These are phyloP conservation scores for Daldinia sp. DNA, from an alignment of 2,329 filamentous ascomycete genomes.

Conservation along the genomic window DNA sequence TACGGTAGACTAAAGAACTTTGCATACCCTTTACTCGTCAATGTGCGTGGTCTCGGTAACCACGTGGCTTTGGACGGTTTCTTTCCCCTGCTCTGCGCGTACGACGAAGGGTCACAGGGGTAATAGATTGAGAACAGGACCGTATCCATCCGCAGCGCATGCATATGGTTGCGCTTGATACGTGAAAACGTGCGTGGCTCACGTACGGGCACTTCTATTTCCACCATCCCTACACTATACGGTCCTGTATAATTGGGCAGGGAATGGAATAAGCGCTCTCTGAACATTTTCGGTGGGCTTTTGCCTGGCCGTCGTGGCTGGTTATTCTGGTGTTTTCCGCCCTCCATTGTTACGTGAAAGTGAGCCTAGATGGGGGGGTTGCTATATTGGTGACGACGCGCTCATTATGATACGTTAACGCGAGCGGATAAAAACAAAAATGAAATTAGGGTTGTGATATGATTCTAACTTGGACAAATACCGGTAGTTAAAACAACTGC, in stretches of 20 bases:
- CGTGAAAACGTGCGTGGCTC: conserved; percentile 56
- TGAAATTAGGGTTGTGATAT: background rate
- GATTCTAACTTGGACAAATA: background rate
- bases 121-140: conserved; percentile 76
- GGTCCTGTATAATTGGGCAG: conserved; percentile 74
- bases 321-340: conserved; percentile 21
- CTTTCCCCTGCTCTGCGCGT: conserved; percentile 54
- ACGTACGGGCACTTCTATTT: conserved; percentile 71
- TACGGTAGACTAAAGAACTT: conserved; percentile 68
- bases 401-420: conserved; percentile 5
- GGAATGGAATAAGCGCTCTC: conserved; percentile 57
- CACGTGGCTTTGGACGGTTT: conserved; percentile 68
- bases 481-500: background rate
- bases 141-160: conserved; percentile 62
- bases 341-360: conserved; percentile 29
- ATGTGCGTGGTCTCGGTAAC: conserved; percentile 69
- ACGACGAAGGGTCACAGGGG: conserved; percentile 63
- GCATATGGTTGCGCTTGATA: conserved; percentile 56
- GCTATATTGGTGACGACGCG: conserved; percentile 8
- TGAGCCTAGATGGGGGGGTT: background rate
- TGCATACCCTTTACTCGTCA: conserved; percentile 71
- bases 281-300: conserved; percentile 42
- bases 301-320: conserved; percentile 31
- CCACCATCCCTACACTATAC: conserved; percentile 76
- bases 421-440: background rate